phyloP scores from a whole-genome alignment of 176 grass and related monocot species.

The Eleusine indica region DNA sequence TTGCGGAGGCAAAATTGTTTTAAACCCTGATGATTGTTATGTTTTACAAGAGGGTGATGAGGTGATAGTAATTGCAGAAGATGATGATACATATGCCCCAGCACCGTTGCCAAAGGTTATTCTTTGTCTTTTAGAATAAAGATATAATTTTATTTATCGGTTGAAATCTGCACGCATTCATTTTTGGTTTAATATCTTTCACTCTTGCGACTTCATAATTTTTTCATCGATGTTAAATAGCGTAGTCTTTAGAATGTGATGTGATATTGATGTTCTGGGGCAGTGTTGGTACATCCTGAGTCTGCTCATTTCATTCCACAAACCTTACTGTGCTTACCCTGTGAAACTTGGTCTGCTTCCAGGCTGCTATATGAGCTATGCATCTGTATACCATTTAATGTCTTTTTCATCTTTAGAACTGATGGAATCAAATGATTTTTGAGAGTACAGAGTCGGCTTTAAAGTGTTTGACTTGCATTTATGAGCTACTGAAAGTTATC shows the following conservation, averaged over 20 bases:
- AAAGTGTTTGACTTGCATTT: constrained; percentile 20
- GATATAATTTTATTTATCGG: constrained; percentile 4
- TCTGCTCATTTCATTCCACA: constrained; percentile 10
- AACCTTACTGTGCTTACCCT: constrained; percentile 18
- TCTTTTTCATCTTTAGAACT: constrained; percentile 35
- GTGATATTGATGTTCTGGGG: neutral
- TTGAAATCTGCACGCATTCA: neutral
- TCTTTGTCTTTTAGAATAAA: constrained; percentile 25
- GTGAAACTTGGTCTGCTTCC: constrained; percentile 15
- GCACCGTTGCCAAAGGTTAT: constrained; percentile 58
- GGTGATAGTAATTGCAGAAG: constrained; percentile 83
- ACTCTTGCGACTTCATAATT: neutral
- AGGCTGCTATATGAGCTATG: constrained; percentile 4
- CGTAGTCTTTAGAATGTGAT: neutral
- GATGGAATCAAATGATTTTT: neutral
- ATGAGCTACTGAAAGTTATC: neutral
- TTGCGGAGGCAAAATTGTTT: constrained; percentile 72
- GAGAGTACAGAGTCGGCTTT: neutral
- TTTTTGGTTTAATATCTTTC: constrained; percentile 3
- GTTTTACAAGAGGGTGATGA: constrained; percentile 77
- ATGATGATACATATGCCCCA: constrained; percentile 74
- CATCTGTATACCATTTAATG: neutral
- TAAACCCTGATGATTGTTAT: constrained; percentile 82
- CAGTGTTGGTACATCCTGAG: neutral
- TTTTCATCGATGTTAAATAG: constrained; percentile 7